Conservation (phyloP, 306 rosid species). For the Canavalia gladiata region DNA sequence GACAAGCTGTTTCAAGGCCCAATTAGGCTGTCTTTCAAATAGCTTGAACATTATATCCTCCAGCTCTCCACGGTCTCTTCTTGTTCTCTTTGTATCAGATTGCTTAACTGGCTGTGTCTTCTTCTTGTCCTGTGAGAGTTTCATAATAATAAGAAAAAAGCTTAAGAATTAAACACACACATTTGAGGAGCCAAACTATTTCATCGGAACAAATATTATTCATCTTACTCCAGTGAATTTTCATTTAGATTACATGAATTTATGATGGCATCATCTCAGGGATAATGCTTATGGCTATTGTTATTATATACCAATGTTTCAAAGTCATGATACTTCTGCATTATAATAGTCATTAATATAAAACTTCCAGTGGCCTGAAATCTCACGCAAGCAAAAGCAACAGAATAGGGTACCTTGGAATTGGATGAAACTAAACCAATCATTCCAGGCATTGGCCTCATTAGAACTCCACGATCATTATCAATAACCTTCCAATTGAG, state of each 20-base stretch:
- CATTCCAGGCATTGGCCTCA: constrained; percentile 99
- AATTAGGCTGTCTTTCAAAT: constrained; percentile 96
- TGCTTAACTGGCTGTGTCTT: constrained; percentile 85
- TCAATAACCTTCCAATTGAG: constrained; percentile 76
- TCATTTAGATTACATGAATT: constrained; percentile 21
- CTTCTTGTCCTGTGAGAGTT: constrained; percentile 80
- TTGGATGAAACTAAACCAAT: constrained; percentile 82
- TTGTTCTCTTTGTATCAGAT: constrained; percentile 91
- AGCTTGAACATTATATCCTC: constrained; percentile 98
- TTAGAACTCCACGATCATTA: constrained; percentile 88
- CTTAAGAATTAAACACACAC: constrained; percentile 17
- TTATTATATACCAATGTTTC: not conserved
- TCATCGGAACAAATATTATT: constrained; percentile 27
- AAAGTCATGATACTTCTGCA: not conserved
- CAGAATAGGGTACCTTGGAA: constrained; percentile 72
- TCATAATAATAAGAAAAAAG: constrained; percentile 7
- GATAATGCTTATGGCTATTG: not conserved
- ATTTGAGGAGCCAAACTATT: constrained; percentile 34
- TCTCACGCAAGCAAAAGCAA: constrained; percentile 27
- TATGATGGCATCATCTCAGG: constrained; percentile 12
- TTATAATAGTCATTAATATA: not conserved
- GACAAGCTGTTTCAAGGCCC: constrained; percentile 99
- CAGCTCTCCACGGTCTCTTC: constrained; percentile 97
- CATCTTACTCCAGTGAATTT: constrained; percentile 24
- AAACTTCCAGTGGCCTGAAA: constrained; percentile 10